These are phyloP conservation scores for Chenopodium album DNA, from an alignment of 148 eudicot genomes.

Conservation along the genomic window DNA sequence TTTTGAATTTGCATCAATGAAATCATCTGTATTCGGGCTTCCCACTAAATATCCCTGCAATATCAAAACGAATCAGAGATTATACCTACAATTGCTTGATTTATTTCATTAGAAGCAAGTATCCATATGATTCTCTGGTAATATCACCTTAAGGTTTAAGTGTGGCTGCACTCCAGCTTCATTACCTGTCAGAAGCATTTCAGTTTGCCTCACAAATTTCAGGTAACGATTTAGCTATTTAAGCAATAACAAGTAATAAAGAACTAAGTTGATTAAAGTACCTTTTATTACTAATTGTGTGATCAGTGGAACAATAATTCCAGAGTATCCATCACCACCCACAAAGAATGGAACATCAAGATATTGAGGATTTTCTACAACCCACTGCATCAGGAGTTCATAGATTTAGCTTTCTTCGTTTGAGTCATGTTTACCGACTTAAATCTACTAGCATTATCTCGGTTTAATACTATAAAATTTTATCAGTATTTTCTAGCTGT, in stretches of 20 bases:
- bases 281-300: conserved; percentile 33
- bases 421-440: background rate
- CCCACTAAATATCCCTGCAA: conserved; percentile 54
- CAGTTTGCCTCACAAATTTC: background rate
- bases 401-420: background rate
- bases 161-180: conserved; percentile 26
- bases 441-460: background rate
- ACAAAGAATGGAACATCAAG: conserved; percentile 36
- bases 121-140: background rate
- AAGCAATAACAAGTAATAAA: background rate
- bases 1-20: conserved; percentile 41
- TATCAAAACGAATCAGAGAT: background rate
- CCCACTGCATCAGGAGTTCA: conserved; percentile 35
- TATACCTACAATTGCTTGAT: background rate
- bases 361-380: conserved; percentile 40
- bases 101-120: background rate
- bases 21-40: conserved; percentile 47
- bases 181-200: conserved; percentile 17
- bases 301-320: conserved; percentile 37
- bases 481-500: background rate
- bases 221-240: background rate
- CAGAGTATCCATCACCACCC: conserved; percentile 53
- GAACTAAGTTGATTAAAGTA: background rate
- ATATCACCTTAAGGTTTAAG: conserved; percentile 31
- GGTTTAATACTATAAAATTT: background rate